phyloP scores from a whole-genome alignment of 1,284 basidiomycete species.

The Ustilago trichophora region DNA sequence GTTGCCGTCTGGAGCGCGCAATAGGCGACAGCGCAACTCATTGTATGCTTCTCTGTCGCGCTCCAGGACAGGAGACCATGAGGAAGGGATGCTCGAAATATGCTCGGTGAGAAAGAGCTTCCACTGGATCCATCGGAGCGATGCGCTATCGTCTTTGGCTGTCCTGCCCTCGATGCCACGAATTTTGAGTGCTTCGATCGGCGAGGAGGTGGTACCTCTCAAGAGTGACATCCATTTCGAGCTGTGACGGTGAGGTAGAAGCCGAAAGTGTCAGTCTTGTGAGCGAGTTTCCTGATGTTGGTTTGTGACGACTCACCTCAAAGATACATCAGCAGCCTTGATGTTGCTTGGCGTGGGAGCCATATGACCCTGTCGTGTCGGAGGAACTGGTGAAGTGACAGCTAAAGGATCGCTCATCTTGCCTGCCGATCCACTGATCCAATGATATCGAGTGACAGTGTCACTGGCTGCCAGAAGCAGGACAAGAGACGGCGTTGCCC shows the following conservation, averaged over 20 bases:
- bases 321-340: slow-evolving; percentile 1
- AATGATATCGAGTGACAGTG: no score
- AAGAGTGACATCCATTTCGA: slow-evolving; percentile 12
- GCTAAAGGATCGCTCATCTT: slow-evolving; percentile 32
- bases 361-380: not conserved
- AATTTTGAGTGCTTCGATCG: slow-evolving; percentile 15
- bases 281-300: no score
- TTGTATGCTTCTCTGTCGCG: slow-evolving; percentile 42
- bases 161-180: slow-evolving; percentile 24
- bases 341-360: not conserved
- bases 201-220: slow-evolving; percentile 1
- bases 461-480: no score
- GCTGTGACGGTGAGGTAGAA: no score
- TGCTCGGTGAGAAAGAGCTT: slow-evolving; percentile 42
- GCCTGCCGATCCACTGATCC: not conserved
- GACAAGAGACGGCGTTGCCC: no score
- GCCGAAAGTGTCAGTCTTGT: no score
- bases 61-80: slow-evolving; percentile 33
- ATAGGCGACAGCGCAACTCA: slow-evolving; percentile 27
- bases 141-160: slow-evolving; percentile 8
- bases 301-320: slow-evolving; percentile 4
- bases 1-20: slow-evolving; percentile 50
- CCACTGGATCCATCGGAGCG: slow-evolving; percentile 51
- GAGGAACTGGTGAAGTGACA: slow-evolving; percentile 13
- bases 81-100: slow-evolving; percentile 39